These are phyloP conservation scores for Akanthomyces muscarius DNA, from an alignment of 2,329 filamentous ascomycete genomes.

Conservation along the genomic window DNA sequence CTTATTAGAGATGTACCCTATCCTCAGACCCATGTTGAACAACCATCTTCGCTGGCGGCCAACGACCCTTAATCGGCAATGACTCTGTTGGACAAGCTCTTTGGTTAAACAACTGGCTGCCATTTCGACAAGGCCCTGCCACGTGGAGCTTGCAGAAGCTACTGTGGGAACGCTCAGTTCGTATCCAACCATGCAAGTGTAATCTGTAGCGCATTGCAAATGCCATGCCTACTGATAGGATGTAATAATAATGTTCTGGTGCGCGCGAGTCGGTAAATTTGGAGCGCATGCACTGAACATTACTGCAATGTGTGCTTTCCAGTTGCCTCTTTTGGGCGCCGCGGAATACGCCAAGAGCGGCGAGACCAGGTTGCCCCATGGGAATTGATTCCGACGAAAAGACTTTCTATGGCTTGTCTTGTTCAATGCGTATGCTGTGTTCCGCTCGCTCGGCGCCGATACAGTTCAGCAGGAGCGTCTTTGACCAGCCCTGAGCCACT, in stretches of 20 bases:
- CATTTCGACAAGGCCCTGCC: neutral
- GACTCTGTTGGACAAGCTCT: no score
- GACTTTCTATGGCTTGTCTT: neutral
- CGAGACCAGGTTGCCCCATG: neutral
- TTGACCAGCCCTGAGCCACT: neutral
- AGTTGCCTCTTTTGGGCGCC: neutral
- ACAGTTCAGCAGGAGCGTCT: neutral
- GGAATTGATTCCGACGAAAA: neutral
- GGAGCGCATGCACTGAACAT: neutral
- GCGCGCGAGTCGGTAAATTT: neutral
- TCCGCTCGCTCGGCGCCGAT: conserved; percentile 6
- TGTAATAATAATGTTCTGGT: neutral
- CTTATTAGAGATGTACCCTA: neutral
- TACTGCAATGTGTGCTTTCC: neutral
- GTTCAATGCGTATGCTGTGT: neutral
- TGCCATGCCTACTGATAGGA: no score
- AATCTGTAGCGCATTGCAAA: neutral
- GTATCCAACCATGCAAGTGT: neutral
- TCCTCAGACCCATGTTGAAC: neutral
- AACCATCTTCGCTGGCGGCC: neutral
- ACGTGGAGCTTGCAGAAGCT: neutral
- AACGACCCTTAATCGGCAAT: neutral
- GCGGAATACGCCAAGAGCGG: neutral
- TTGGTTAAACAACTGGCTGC: neutral
- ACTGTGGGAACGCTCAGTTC: neutral